Evolutionary conservation across 164 flowering plant species (phyloP).

Genomic region (Vitis rotundifolia): DNA sequence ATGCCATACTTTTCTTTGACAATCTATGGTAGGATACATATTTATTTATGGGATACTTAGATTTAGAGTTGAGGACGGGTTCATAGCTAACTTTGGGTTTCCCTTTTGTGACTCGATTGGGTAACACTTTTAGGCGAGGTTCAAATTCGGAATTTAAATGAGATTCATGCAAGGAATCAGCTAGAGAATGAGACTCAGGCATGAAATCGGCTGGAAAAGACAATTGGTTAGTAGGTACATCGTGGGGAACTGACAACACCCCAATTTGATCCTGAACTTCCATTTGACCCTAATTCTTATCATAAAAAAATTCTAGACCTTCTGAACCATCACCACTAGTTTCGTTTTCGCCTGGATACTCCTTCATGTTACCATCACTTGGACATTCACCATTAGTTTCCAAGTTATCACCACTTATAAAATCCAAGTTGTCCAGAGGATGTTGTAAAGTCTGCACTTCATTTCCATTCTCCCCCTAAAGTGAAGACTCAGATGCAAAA

Average conservation of each 20-base stretch:
- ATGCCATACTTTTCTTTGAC: too few relatives aligned
- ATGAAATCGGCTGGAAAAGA: not conserved
- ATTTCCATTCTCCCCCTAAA: slow-evolving; percentile 14
- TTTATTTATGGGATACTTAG: too few relatives aligned
- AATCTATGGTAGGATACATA: too few relatives aligned
- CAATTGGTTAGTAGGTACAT: slow-evolving; percentile 12
- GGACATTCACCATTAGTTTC: not conserved
- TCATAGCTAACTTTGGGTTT: not conserved
- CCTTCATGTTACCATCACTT: not conserved
- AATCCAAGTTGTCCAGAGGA: not conserved
- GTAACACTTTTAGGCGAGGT: too few relatives aligned
- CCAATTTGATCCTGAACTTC: not conserved
- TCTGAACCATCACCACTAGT: not conserved
- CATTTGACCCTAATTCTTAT: not conserved
- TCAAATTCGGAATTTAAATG: not conserved
- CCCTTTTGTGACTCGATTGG: too few relatives aligned
- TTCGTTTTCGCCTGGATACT: not conserved
- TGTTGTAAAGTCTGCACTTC: not conserved
- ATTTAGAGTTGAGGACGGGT: too few relatives aligned
- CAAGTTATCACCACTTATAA: too few relatives aligned
- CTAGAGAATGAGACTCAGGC: too few relatives aligned
- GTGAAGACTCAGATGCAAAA: not conserved
- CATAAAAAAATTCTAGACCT: too few relatives aligned
- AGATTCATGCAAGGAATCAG: not conserved
- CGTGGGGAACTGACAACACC: too few relatives aligned